Evolutionary conservation across 768 basidiomycete species (phyloP), one percentile per base, ranked within the genome.

Genomic region (Hericium coralloides): DNA sequence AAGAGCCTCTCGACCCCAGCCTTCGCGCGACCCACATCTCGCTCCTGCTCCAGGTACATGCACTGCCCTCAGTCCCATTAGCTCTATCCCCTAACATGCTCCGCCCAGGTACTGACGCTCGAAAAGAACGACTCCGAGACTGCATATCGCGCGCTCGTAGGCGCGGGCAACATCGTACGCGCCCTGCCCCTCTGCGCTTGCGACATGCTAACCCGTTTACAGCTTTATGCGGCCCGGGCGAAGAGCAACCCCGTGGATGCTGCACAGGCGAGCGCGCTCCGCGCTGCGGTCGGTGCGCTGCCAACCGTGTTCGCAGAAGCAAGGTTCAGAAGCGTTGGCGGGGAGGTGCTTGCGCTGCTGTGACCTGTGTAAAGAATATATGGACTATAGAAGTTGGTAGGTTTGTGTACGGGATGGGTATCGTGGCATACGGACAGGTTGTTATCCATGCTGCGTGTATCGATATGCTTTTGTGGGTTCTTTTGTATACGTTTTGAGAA

Each of bases 111-210:
- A 7, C 43, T 45, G n/a, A 45, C 43, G 12, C 43, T 45, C n/a
- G 65, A 69, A 72, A 74, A 55, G 78, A 82, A 64, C 38, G 89
- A 92, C 56, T 72, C 82, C 10, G 89, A 92, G 63, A 80, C 85
- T 3, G 76, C 75, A 23, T 91, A 91, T 66, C 83, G 89, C 38
- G 75, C 81, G 9, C 71, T 84, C 12, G 87, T 89, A 26, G 89
- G 80, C 5, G 73, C 92, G 12, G 89, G 89, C 22, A 90, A 92
- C 67, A 67, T 81, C 36, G 89, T 89, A 60, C 64, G 80, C 68
- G 52, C 2, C 48, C 7, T 31, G 8, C 15, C 38, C 31, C 47
- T 38, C 58, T 22, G 5, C 10, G 31, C 41, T 52, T 47, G 18
- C 3, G 22, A 49, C 43, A 38, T 54, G 12, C 43, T 52, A 23